Evolutionary conservation across 129 eudicot genomes (phyloP), one percentile per base, ranked within the genome.

Genomic region (Glebionis coronaria): DNA sequence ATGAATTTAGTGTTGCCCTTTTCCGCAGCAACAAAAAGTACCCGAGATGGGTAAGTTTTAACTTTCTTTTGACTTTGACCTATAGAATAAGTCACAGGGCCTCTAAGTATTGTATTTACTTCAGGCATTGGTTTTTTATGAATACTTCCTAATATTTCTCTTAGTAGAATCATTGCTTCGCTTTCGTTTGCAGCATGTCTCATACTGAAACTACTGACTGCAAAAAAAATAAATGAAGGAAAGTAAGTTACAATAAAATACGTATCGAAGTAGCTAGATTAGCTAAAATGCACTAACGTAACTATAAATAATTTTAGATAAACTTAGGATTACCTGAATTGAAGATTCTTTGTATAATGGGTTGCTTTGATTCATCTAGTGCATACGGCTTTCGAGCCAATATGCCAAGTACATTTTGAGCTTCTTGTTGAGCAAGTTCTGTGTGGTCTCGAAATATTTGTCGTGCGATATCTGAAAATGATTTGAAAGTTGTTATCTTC

Each of bases 21-120:
- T 63, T 75, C 68, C 0, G 69, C 80, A 20, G 83, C 83, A 47
- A 28, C 68, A 63, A 79, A 79, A 55, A 79, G 64, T 67, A 74
- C 21, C 10, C 55, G 55, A 57, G 19, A 9, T 1, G 71, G 66
- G 31, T 70, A 31, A 31, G 7, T 0, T 14, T 20, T 23, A 5
- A 31, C 38, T 31, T 0, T 2, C 5, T 23, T 8, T 59, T 3
- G 46, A 28, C 31, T 14, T 7, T 2, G 3, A 3, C 0, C 5
- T 27, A 18, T 3, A 46, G 12, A n/a, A n/a, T n/a, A n/a, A 12
- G 5, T 11, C n/a, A 0, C 0, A 38, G 65, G 74, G 13, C 74
- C 74, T 70, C 57, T 44, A 4, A 70, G 67, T 44, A 25, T 45
- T 0, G 0, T 3, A 28, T 44, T 11, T 70, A 70, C 20, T 57